Conservation (phyloP, 441 rosid species). For the Erodium moschatum region DNA sequence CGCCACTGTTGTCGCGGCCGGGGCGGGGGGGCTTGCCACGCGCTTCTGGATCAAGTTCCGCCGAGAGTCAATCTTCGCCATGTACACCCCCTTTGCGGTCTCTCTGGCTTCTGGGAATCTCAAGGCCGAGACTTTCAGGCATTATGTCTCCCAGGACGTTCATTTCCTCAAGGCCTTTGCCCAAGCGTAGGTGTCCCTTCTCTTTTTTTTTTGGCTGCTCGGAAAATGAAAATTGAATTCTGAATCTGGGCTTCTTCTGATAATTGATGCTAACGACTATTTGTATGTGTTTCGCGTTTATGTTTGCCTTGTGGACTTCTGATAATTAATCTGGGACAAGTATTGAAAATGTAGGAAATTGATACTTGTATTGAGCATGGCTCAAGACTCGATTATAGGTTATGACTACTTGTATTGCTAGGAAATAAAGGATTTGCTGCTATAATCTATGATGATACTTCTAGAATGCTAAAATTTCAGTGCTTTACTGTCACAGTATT, state of each 20-base stretch:
- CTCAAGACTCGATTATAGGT: not conserved
- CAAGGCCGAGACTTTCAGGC: slow-evolving; percentile 55
- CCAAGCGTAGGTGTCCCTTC: slow-evolving; percentile 53
- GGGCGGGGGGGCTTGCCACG: slow-evolving; percentile 50
- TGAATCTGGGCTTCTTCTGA: not conserved
- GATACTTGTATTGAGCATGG: not conserved
- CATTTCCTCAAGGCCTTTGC: slow-evolving; percentile 78
- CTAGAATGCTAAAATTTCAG: not conserved
- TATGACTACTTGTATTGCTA: not conserved
- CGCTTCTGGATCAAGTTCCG: slow-evolving; percentile 66
- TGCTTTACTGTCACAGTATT: not conserved
- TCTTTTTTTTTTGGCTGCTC: slow-evolving; percentile 18
- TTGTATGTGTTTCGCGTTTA: not conserved
- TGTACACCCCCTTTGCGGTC: slow-evolving; percentile 60
- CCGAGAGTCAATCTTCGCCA: slow-evolving; percentile 46
- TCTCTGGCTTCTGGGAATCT: slow-evolving; percentile 80
- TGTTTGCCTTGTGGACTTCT: no score
- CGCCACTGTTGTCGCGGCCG: slow-evolving; percentile 19
- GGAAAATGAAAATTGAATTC: slow-evolving; percentile 13
- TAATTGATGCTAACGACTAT: no score
- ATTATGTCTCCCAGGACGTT: slow-evolving; percentile 72
- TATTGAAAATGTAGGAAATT: not conserved
- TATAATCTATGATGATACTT: not conserved
- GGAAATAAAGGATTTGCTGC: not conserved
- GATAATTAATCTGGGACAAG: no score